Evolutionary conservation across 345 rosid genomes (phyloP).

Genomic region (Salix exigua): DNA sequence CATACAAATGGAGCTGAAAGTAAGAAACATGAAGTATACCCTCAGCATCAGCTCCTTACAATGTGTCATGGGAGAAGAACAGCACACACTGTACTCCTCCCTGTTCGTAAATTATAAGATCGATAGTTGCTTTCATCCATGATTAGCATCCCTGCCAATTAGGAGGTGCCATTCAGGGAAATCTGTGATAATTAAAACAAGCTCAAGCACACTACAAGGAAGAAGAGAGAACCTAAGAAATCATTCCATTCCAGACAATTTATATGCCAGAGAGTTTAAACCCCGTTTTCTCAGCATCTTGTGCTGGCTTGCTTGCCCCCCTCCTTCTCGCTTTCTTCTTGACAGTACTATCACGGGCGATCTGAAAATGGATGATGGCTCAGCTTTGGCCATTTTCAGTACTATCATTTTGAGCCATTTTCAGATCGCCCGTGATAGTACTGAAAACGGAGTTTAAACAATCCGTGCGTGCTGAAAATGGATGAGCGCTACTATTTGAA

Average conservation of each 20-base stretch:
- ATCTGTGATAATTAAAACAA: background rate
- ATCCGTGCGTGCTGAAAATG: background rate
- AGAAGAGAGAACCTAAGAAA: background rate
- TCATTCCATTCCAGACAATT: constrained; percentile 11
- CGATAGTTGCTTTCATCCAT: background rate
- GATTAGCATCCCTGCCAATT: background rate
- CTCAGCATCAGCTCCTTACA: background rate
- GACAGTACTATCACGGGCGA: background rate
- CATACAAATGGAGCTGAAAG: background rate
- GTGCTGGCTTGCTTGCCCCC: background rate
- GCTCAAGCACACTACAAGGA: background rate
- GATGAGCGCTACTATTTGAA: constrained; percentile 30
- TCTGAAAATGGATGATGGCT: constrained; percentile 1
- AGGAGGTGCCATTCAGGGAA: background rate
- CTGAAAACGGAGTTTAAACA: too few species aligned
- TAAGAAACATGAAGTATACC: background rate
- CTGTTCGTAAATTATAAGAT: background rate
- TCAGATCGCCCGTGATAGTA: too few species aligned
- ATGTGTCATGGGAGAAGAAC: background rate
- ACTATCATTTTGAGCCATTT: too few species aligned
- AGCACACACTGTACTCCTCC: background rate
- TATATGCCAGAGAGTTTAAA: constrained; percentile 49
- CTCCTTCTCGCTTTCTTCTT: background rate
- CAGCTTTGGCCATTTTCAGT: too few species aligned
- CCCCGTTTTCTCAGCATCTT: background rate